Conservation (phyloP, 2,329 filamentous ascomycete species). For the Stemphylium beticola region DNA sequence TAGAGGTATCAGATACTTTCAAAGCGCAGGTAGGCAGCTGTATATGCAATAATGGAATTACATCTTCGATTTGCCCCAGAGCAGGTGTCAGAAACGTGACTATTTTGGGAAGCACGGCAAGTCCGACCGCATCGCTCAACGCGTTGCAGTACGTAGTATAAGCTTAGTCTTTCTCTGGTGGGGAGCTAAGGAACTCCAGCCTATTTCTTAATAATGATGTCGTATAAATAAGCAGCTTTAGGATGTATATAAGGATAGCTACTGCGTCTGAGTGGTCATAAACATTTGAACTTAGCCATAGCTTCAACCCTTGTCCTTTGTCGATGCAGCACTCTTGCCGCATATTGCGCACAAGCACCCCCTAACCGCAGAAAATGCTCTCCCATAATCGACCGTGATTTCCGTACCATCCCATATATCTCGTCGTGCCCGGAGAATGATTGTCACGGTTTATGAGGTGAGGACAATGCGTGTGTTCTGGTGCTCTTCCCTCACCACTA, state of each 20-base stretch:
- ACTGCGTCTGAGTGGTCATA: not conserved
- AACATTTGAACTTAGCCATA: not conserved
- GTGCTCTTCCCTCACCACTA: no score
- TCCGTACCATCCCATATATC: constrained; percentile 3
- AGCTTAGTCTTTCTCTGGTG: not conserved
- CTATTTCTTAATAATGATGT: not conserved
- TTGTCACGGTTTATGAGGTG: no score
- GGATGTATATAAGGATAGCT: no score
- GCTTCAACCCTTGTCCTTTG: not conserved
- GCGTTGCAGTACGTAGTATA: not conserved
- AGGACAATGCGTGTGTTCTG: no score
- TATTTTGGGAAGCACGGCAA: not conserved
- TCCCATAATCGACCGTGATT: not conserved
- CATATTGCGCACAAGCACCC: not conserved
- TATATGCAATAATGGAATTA: constrained; percentile 14
- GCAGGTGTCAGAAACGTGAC: not conserved
- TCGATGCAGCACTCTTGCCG: not conserved
- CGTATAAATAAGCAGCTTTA: not conserved
- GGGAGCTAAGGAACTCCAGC: not conserved
- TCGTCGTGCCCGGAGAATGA: not conserved
- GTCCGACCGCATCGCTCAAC: not conserved
- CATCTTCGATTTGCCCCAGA: constrained; percentile 6
- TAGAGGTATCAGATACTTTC: constrained; percentile 2
- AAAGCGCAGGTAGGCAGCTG: constrained; percentile 15
- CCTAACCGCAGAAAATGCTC: not conserved